Percentiles rank a stretch among this genome's conserved stretches.
These are phyloP conservation scores for Lachnellula hyalina DNA, from an alignment of 2,329 filamentous ascomycete genomes.

Conservation along the genomic window DNA sequence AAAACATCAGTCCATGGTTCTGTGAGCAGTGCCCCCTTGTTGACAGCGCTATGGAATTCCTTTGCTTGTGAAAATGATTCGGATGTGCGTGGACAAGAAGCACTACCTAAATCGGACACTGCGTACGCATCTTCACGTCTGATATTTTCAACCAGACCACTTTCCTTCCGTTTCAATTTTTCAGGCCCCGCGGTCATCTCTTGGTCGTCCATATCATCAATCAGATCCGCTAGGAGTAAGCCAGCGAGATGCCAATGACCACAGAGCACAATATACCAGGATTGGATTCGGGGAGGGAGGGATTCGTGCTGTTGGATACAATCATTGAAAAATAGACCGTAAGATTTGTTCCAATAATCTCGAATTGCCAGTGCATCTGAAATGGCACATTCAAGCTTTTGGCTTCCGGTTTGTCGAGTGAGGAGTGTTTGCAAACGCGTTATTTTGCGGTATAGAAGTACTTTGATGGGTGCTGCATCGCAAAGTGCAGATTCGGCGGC, in stretches of 20 bases:
- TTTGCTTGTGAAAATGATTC: constrained; percentile 29
- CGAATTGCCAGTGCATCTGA: constrained; percentile 44
- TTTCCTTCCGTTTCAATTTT: too few relatives aligned
- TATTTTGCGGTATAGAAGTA: constrained; percentile 52
- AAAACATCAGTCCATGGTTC: constrained; percentile 56
- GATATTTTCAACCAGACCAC: constrained; percentile 36
- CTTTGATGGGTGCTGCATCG: constrained; percentile 52
- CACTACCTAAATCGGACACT: constrained; percentile 44
- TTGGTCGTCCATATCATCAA: constrained; percentile 44
- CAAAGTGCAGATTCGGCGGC: constrained; percentile 44
- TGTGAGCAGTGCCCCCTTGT: constrained; percentile 50
- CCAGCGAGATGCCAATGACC: constrained; percentile 54
- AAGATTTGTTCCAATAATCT: constrained; percentile 25
- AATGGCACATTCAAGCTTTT: constrained; percentile 44
- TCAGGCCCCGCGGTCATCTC: constrained; percentile 9
- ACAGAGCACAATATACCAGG: constrained; percentile 54
- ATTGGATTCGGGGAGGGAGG: constrained; percentile 49
- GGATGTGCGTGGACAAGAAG: constrained; percentile 34
- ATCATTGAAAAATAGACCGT: constrained; percentile 27
- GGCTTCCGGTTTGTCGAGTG: constrained; percentile 34
- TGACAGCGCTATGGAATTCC: constrained; percentile 49
- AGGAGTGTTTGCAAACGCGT: constrained; percentile 50
- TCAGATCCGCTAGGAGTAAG: constrained; percentile 48
- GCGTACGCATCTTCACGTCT: constrained; percentile 40
- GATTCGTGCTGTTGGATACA: constrained; percentile 44